Conservation (phyloP, 2,329 filamentous ascomycete genomes). For the Grosmannia serpens region DNA sequence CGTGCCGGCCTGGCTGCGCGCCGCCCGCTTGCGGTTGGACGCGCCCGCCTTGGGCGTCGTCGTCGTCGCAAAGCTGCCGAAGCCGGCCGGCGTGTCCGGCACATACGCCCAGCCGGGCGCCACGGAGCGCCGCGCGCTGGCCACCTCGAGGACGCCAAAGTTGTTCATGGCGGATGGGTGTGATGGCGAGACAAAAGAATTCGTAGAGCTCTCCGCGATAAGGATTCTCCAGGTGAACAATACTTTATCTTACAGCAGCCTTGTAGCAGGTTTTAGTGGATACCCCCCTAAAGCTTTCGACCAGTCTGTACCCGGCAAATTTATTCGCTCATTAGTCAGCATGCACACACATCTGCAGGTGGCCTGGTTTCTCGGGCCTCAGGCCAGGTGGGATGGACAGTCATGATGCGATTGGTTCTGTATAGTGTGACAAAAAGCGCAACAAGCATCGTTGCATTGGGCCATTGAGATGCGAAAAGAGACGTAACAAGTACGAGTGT, state of each 20-base stretch:
- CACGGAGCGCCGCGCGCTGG: conserved; percentile 53
- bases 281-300: not conserved
- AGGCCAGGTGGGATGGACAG: not conserved
- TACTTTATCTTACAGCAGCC: not conserved
- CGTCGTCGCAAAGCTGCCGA: conserved; percentile 41
- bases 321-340: not conserved
- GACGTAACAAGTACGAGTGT: not conserved
- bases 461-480: not conserved
- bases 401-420: not conserved
- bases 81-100: conserved; percentile 51
- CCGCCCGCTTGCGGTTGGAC: conserved; percentile 49
- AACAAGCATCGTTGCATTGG: not conserved
- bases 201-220: not conserved
- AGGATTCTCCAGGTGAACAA: not conserved
- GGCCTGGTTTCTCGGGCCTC: not conserved
- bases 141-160: conserved; percentile 74
- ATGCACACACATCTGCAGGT: not conserved
- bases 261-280: not conserved
- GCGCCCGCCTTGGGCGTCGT: conserved; percentile 24
- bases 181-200: not conserved
- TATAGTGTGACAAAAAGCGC: not conserved
- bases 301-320: not conserved
- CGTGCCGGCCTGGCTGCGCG: conserved; percentile 39
- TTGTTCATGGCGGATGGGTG: conserved; percentile 39
- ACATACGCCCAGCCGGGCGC: conserved; percentile 92